A percentile compares a stretch with the other conserved stretches of the same genome.
Conservation (phyloP, 2,329 filamentous ascomycete genomes). For the Raffaelea arxii region DNA sequence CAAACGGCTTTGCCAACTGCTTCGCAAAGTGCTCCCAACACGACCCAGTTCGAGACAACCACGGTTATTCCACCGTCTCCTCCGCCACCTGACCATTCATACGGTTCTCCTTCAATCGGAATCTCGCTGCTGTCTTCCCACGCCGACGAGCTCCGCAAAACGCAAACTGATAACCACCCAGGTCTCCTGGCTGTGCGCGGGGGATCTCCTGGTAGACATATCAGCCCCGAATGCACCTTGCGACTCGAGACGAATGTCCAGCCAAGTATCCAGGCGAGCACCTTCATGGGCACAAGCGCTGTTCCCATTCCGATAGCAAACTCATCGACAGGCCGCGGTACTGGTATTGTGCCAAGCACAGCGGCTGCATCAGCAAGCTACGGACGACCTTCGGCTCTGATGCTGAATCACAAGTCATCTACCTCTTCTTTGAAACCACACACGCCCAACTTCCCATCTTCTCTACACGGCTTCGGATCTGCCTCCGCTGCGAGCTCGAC, state of each 20-base stretch:
- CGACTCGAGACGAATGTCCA: slow-evolving; percentile 10
- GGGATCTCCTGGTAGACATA: no score
- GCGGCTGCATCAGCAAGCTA: slow-evolving; percentile 10
- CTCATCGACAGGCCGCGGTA: no score
- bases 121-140: background rate
- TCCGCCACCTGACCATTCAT: background rate
- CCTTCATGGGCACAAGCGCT: no score
- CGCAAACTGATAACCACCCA: no score
- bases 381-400: slow-evolving; percentile 16
- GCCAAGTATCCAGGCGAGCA: no score
- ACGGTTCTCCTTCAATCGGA: background rate
- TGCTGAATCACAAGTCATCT: slow-evolving; percentile 30
- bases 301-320: slow-evolving; percentile 8
- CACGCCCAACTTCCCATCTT: slow-evolving; percentile 51
- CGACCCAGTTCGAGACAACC: background rate
- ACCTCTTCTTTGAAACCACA: slow-evolving; percentile 39
- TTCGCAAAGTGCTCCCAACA: background rate
- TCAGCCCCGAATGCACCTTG: slow-evolving; percentile 1
- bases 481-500: slow-evolving; percentile 53
- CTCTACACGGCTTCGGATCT: slow-evolving; percentile 35
- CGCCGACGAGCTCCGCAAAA: background rate
- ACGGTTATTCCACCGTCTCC: slow-evolving; percentile 8
- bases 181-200: no score
- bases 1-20: background rate
- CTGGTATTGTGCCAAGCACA: background rate